These are phyloP conservation scores for Lizonia empirigonia DNA, from an alignment of 2,329 filamentous ascomycete genomes.

Conservation along the genomic window DNA sequence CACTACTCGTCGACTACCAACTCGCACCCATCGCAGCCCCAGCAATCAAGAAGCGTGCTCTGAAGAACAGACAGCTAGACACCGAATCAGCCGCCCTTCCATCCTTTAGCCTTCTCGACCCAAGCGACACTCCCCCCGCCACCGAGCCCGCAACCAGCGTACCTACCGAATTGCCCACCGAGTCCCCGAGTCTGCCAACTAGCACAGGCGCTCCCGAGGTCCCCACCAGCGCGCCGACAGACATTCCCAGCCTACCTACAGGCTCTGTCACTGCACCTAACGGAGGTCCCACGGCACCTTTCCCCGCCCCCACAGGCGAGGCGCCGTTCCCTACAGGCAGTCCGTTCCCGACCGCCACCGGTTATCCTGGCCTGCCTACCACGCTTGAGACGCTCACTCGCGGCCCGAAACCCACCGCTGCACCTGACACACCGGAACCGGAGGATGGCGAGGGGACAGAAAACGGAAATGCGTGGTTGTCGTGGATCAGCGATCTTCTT, in stretches of 20 bases:
- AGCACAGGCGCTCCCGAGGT: not conserved
- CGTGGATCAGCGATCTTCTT: slow-evolving; percentile 16
- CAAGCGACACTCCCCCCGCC: slow-evolving; percentile 2
- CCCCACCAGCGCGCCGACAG: not conserved
- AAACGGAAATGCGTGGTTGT: slow-evolving; percentile 10
- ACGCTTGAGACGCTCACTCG: slow-evolving; percentile 19
- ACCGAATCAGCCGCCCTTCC: slow-evolving; percentile 16
- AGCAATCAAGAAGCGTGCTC: not conserved
- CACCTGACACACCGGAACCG: slow-evolving; percentile 3
- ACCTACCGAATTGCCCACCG: not conserved
- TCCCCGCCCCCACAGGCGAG: not conserved
- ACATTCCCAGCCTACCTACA: not conserved
- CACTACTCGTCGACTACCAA: slow-evolving; percentile 23
- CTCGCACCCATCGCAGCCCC: slow-evolving; percentile 17
- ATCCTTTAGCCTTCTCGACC: slow-evolving; percentile 18
- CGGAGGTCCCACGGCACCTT: not conserved
- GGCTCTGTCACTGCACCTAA: no score
- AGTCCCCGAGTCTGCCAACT: not conserved
- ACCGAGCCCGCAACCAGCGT: not conserved
- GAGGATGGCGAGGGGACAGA: slow-evolving; percentile 2
- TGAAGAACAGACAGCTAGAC: slow-evolving; percentile 13
- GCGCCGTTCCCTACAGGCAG: slow-evolving; percentile 9
- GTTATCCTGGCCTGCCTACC: slow-evolving; percentile 6
- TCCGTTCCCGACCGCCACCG: slow-evolving; percentile 10
- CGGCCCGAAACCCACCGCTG: slow-evolving; percentile 19